Percentiles rank a stretch among this genome's conserved stretches.
These are phyloP conservation scores for Pisolithus sp. DNA, from an alignment of 768 basidiomycete genomes.

Conservation along the genomic window DNA sequence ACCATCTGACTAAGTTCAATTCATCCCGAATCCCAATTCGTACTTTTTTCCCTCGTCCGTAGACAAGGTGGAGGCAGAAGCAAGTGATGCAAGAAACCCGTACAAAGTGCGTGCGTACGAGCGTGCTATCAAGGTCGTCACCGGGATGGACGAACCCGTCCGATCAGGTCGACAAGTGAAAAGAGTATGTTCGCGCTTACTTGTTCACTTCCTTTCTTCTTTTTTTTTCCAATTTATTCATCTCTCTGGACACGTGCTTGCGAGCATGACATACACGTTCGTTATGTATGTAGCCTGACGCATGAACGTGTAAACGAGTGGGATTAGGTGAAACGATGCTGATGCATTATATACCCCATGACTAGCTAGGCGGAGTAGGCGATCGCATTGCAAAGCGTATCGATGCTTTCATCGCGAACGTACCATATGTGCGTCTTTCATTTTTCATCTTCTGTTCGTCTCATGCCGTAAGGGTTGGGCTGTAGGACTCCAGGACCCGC, in stretches of 20 bases:
- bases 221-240: no score
- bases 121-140: constrained; percentile 40
- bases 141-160: constrained; percentile 36
- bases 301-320: background rate
- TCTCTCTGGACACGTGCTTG: no score
- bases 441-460: constrained; percentile 2
- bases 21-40: background rate
- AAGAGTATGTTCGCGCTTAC: constrained; percentile 7
- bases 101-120: constrained; percentile 48
- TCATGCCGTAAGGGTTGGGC: no score
- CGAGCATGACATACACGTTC: no score
- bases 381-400: constrained; percentile 41
- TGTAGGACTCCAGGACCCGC: no score
- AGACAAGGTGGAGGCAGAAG: constrained; percentile 41
- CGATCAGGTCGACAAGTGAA: constrained; percentile 36
- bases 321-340: no score
- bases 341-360: background rate
- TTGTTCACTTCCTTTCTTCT: no score
- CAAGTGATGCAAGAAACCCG: constrained; percentile 28
- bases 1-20: no score
- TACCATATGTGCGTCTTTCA: constrained; percentile 28
- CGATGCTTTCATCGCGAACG: constrained; percentile 32
- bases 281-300: no score
- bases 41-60: background rate
- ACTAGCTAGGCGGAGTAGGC: constrained; percentile 29